Percentiles rank a stretch among this genome's conserved stretches.
phyloP scores from a whole-genome alignment of 768 basidiomycete genomes.

The Clitopilus passeckerianus region DNA sequence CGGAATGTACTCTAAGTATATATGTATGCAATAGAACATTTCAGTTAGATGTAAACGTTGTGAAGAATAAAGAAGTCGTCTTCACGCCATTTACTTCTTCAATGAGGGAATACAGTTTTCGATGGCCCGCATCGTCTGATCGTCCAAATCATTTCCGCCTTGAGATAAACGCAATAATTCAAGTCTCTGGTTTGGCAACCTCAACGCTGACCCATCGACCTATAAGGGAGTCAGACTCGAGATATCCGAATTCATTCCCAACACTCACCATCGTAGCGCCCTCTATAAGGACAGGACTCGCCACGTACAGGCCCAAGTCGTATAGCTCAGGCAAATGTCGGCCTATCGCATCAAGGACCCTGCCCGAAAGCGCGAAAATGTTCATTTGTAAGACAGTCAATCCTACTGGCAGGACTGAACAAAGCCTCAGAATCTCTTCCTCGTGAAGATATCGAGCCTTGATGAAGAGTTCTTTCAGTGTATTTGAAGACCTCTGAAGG shows the following conservation, averaged over 20 bases:
- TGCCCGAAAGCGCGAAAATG: background rate
- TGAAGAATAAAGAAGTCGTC: too few relatives aligned
- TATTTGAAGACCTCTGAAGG: conserved; percentile 23
- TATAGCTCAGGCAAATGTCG: background rate
- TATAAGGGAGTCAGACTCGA: background rate
- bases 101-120: background rate
- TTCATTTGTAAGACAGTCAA: background rate
- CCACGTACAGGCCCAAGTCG: background rate
- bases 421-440: conserved; percentile 22
- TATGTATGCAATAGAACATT: background rate
- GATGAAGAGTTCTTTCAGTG: conserved; percentile 28
- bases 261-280: background rate
- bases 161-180: background rate
- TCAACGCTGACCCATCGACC: background rate
- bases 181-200: background rate
- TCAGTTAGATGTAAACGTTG: background rate
- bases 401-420: conserved; percentile 7
- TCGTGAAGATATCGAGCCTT: conserved; percentile 34
- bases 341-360: background rate
- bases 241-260: background rate
- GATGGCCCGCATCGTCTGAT: background rate
- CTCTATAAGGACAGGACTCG: background rate
- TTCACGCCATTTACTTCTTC: background rate
- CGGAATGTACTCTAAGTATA: background rate
- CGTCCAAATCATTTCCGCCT: background rate